These are phyloP conservation scores for Kodamaea kaohsiungensis DNA, from an alignment of 805 yeast genomes.

Conservation along the genomic window DNA sequence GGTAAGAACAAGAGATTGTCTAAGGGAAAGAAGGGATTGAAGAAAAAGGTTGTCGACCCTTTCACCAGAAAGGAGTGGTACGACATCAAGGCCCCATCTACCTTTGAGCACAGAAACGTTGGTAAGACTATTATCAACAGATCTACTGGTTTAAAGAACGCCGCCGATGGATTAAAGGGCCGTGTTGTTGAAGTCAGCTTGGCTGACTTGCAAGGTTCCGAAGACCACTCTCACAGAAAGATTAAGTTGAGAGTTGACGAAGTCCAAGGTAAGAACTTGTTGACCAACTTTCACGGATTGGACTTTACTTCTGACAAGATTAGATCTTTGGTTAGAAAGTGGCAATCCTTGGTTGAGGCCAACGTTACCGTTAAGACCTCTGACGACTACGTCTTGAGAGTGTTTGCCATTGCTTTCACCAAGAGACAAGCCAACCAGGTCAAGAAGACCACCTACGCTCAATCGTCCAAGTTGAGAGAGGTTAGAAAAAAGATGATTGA, in stretches of 20 bases:
- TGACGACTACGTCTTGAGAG: conserved; percentile 95
- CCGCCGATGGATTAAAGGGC: conserved; percentile 98
- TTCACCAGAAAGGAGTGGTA: conserved; percentile 99
- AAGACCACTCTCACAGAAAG: conserved; percentile 98
- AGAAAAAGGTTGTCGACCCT: conserved; percentile 99
- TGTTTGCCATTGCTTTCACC: conserved; percentile 97
- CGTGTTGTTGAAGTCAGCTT: conserved; percentile 94
- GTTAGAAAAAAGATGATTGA: conserved; percentile 95
- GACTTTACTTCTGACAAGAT: conserved; percentile 97
- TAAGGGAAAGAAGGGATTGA: conserved; percentile 93
- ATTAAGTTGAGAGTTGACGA: conserved; percentile 96
- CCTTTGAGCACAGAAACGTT: conserved; percentile 97
- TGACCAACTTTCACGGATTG: conserved; percentile 99
- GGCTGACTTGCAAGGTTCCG: conserved; percentile 97
- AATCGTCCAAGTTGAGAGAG: conserved; percentile 94
- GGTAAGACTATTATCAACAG: conserved; percentile 99
- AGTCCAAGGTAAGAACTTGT: conserved; percentile 96
- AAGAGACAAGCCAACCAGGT: conserved; percentile 95
- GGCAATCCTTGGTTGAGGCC: conserved; percentile 98
- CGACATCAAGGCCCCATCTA: conserved; percentile 98
- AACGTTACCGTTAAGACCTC: conserved; percentile 97
- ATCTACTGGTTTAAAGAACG: conserved; percentile 96
- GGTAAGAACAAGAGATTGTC: conserved; percentile 89
- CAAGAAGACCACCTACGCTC: conserved; percentile 97
- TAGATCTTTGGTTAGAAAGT: conserved; percentile 95